phyloP scores from a whole-genome alignment of 2,329 filamentous ascomycete genomes.

The Neopestalotiopsis clavispora region DNA sequence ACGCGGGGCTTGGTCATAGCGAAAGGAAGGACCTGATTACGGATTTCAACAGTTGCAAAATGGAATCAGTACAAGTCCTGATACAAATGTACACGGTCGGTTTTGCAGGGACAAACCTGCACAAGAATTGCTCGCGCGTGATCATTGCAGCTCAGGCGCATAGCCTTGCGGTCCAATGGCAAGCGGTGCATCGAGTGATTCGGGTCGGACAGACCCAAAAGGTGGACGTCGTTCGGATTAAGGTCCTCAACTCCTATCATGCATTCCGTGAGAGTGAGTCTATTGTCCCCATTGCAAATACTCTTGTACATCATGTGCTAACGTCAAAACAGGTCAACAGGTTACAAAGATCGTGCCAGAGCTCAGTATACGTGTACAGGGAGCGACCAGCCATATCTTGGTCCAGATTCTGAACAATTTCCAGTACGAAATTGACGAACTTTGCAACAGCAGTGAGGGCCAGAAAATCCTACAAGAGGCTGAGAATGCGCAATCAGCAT shows the following conservation, averaged over 20 bases:
- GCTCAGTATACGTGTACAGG: conserved; percentile 29
- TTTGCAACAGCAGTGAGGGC: conserved; percentile 28
- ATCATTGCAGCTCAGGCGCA: conserved; percentile 31
- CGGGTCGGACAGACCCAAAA: conserved; percentile 32
- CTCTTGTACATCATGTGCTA: not conserved
- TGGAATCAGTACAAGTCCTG: conserved; percentile 32
- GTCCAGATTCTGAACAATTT: conserved; percentile 33
- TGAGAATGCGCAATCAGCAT: not conserved
- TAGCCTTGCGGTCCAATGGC: conserved; percentile 31
- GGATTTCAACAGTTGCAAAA: conserved; percentile 27
- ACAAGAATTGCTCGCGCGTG: conserved; percentile 32
- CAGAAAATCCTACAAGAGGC: conserved; percentile 8
- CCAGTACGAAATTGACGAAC: conserved; percentile 28
- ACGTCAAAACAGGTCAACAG: conserved; percentile 22
- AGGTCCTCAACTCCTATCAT: conserved; percentile 32
- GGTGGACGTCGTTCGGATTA: conserved; percentile 31
- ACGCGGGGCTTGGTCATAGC: conserved; percentile 25
- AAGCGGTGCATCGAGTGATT: conserved; percentile 35
- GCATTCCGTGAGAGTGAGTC: conserved; percentile 29
- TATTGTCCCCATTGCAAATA: not conserved
- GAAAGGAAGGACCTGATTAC: conserved; percentile 30
- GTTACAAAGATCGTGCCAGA: conserved; percentile 35
- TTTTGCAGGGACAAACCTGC: conserved; percentile 33
- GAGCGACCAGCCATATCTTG: conserved; percentile 24
- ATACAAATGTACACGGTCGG: conserved; percentile 36